phyloP scores from a whole-genome alignment of 1,284 basidiomycete genomes.

The Moesziomyces parantarcticus region DNA sequence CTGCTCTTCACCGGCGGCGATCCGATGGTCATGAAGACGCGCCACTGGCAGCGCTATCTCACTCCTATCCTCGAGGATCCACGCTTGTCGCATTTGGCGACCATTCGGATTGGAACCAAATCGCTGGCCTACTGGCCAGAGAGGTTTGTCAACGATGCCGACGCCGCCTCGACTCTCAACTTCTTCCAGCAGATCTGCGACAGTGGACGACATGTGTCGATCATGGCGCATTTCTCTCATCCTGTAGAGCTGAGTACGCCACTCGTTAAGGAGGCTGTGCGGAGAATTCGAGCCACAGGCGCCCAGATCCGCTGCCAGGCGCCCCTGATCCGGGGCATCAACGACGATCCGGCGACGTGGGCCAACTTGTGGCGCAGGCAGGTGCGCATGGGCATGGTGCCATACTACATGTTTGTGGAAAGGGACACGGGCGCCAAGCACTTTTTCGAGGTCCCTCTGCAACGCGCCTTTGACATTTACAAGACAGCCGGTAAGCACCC shows the following conservation, averaged over 20 bases:
- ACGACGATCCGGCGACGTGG: slow-evolving; percentile 4
- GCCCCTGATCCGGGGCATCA: slow-evolving; percentile 7
- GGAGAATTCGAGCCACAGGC: slow-evolving; percentile 2
- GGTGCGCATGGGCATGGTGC: neutral
- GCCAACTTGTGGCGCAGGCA: slow-evolving; percentile 6
- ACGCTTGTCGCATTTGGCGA: slow-evolving; percentile 1
- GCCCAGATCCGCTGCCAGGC: slow-evolving; percentile 12
- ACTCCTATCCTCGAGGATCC: neutral
- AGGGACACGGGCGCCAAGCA: slow-evolving; percentile 5
- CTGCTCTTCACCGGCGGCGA: slow-evolving; percentile 9
- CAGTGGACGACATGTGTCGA: slow-evolving; percentile 7
- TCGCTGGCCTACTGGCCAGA: slow-evolving; percentile 13
- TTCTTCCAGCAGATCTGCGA: slow-evolving; percentile 4
- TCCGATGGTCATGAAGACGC: slow-evolving; percentile 13
- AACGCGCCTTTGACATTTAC: slow-evolving; percentile 6
- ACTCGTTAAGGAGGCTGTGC: slow-evolving; percentile 4
- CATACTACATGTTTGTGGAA: slow-evolving; percentile 9
- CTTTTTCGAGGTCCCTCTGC: slow-evolving; percentile 8
- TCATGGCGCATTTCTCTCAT: slow-evolving; percentile 8
- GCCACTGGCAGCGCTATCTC: slow-evolving; percentile 7
- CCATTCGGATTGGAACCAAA: slow-evolving; percentile 9
- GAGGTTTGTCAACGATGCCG: slow-evolving; percentile 5
- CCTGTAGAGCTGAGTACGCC: slow-evolving; percentile 1
- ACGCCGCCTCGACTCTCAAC: slow-evolving; percentile 3
- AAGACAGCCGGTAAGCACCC: neutral